These are phyloP conservation scores for Spraguea lophii DNA, from an alignment of 371 early-diverging fungal genomes.

Conservation along the genomic window DNA sequence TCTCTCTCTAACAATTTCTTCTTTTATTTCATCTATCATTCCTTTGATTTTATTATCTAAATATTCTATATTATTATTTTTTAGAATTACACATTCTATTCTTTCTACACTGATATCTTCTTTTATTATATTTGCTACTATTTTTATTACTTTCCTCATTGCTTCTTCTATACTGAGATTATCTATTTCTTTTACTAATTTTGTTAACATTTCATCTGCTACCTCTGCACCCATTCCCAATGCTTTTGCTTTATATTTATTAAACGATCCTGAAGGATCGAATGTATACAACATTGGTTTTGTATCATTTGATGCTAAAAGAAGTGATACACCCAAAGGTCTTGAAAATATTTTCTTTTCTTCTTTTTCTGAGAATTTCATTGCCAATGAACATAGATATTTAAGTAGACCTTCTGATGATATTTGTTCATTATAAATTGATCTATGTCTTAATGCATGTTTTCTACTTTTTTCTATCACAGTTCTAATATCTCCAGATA, in stretches of 20 bases:
- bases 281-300: constrained; percentile 40
- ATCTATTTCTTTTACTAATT: no score
- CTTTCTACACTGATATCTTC: no score
- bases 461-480: constrained; percentile 36
- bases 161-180: constrained; percentile 13
- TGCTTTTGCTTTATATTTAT: constrained; percentile 37
- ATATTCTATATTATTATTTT: no score
- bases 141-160: constrained; percentile 6
- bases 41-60: no score
- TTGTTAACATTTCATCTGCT: constrained; percentile 29
- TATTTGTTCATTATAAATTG: constrained; percentile 34
- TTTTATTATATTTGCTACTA: constrained; percentile 28
- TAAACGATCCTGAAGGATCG: constrained; percentile 45
- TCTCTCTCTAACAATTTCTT: no score
- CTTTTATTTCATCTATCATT: no score
- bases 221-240: constrained; percentile 43
- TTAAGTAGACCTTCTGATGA: constrained; percentile 36
- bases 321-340: constrained; percentile 46
- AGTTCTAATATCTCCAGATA: constrained; percentile 42
- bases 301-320: constrained; percentile 38
- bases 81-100: no score
- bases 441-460: constrained; percentile 29
- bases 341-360: constrained; percentile 42
- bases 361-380: constrained; percentile 45
- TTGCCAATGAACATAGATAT: constrained; percentile 28